Evolutionary conservation across 2,329 filamentous ascomycete genomes (phyloP).

Genomic region (Verticillium isaacii): DNA sequence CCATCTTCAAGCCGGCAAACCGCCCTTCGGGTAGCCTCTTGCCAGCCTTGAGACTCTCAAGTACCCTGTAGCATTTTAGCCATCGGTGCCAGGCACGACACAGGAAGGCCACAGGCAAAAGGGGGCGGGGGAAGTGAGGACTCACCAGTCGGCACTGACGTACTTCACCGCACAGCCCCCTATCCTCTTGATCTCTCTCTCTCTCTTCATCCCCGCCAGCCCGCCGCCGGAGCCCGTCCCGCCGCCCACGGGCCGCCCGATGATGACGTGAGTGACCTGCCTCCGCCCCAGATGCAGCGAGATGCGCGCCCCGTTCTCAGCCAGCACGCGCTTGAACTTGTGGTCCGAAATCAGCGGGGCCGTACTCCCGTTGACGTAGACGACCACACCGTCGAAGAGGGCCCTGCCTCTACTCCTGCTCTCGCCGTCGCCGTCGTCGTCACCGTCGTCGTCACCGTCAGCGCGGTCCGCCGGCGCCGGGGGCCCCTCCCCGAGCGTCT

Average conservation of each 20-base stretch:
- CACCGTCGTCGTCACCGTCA: constrained; percentile 27
- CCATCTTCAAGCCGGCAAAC: constrained; percentile 62
- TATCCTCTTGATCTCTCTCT: constrained; percentile 68
- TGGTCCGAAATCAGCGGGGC: constrained; percentile 79
- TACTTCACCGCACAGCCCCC: constrained; percentile 71
- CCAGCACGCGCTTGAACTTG: constrained; percentile 73
- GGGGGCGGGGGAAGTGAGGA: neutral
- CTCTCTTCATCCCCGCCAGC: constrained; percentile 71
- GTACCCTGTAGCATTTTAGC: constrained; percentile 48
- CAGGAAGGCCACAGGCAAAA: neutral
- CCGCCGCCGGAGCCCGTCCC: constrained; percentile 64
- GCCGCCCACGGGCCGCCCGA: constrained; percentile 54
- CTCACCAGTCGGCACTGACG: constrained; percentile 75
- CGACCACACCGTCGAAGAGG: constrained; percentile 66
- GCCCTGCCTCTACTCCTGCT: constrained; percentile 19
- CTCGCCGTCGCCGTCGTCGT: constrained; percentile 11
- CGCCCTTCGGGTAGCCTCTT: constrained; percentile 70
- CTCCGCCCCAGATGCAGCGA: constrained; percentile 67
- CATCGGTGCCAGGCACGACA: neutral
- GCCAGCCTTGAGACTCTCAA: constrained; percentile 77
- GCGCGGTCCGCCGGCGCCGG: constrained; percentile 44
- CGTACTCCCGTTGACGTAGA: constrained; percentile 88
- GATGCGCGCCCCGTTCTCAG: constrained; percentile 66
- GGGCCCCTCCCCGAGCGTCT: constrained; percentile 6
- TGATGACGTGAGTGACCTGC: constrained; percentile 79